phyloP scores from a whole-genome alignment of 306 rosid genomes.

The Trichosanthes truncata region DNA sequence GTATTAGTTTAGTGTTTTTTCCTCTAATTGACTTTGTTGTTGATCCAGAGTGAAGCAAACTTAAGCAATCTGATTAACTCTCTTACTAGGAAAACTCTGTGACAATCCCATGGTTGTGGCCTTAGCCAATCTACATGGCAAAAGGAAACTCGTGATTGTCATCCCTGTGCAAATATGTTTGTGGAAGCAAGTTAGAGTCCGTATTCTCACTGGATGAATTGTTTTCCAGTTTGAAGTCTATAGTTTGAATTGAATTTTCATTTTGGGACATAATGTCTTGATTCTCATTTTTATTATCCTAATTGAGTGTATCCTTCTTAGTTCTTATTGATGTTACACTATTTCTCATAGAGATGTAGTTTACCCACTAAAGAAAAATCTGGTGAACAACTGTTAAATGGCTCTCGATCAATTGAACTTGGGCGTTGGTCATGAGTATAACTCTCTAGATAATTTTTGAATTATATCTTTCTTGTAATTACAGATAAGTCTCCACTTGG shows the following conservation, averaged over 20 bases:
- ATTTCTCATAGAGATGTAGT: background rate
- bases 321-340: background rate
- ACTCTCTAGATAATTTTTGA: background rate
- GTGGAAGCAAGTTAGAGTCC: slow-evolving; percentile 8
- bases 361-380: background rate
- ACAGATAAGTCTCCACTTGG: background rate
- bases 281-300: background rate
- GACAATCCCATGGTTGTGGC: background rate
- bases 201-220: background rate
- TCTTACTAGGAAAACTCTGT: background rate
- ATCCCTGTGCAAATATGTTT: slow-evolving; percentile 1
- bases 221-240: background rate
- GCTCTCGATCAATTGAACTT: background rate
- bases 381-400: background rate
- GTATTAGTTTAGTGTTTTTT: slow-evolving; percentile 27
- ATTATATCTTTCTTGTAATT: background rate
- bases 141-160: slow-evolving; percentile 2
- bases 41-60: slow-evolving; percentile 9
- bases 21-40: background rate
- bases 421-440: background rate
- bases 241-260: slow-evolving; percentile 1
- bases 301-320: background rate
- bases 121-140: background rate
- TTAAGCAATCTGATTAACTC: slow-evolving; percentile 8
- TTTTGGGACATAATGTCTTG: background rate